These are phyloP conservation scores for Obelidium mucronatum DNA, from an alignment of 192 early-diverging fungal species.

Conservation along the genomic window DNA sequence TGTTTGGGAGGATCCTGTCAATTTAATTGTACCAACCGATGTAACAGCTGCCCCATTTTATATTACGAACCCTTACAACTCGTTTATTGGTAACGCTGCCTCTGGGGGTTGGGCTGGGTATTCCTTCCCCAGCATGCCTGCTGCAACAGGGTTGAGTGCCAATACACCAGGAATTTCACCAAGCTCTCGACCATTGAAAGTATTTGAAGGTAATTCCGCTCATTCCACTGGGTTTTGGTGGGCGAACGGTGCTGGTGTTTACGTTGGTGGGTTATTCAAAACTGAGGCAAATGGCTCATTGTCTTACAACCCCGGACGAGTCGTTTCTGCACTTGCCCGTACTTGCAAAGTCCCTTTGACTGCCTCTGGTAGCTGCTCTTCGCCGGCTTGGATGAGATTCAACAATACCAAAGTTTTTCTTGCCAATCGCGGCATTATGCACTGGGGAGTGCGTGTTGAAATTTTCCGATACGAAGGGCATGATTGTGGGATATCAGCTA, in stretches of 20 bases:
- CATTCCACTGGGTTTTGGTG: slow-evolving; percentile 45
- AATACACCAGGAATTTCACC: slow-evolving; percentile 4
- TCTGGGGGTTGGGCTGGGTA: slow-evolving; percentile 44
- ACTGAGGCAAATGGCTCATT: slow-evolving; percentile 18
- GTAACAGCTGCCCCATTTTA: slow-evolving; percentile 36
- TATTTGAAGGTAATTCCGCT: slow-evolving; percentile 43
- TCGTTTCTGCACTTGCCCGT: background rate
- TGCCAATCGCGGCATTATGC: slow-evolving; percentile 42
- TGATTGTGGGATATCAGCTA: slow-evolving; percentile 23
- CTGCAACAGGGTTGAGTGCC: slow-evolving; percentile 20
- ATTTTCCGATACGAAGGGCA: slow-evolving; percentile 25
- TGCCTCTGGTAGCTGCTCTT: slow-evolving; percentile 6
- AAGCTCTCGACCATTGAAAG: slow-evolving; percentile 29
- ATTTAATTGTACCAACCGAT: slow-evolving; percentile 39
- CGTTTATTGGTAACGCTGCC: slow-evolving; percentile 40
- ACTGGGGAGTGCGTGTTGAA: slow-evolving; percentile 37
- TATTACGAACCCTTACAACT: slow-evolving; percentile 39
- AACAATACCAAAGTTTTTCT: slow-evolving; percentile 44
- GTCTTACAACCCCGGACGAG: slow-evolving; percentile 35
- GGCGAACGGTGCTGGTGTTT: slow-evolving; percentile 33
- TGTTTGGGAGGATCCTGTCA: slow-evolving; percentile 22
- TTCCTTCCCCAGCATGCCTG: slow-evolving; percentile 28
- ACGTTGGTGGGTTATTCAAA: slow-evolving; percentile 33
- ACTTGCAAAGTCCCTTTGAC: background rate
- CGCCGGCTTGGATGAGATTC: slow-evolving; percentile 29